Percentiles rank a stretch among this genome's conserved stretches.
phyloP scores from a whole-genome alignment of 192 early-diverging fungal species.

The Chytriomyces sp. region DNA sequence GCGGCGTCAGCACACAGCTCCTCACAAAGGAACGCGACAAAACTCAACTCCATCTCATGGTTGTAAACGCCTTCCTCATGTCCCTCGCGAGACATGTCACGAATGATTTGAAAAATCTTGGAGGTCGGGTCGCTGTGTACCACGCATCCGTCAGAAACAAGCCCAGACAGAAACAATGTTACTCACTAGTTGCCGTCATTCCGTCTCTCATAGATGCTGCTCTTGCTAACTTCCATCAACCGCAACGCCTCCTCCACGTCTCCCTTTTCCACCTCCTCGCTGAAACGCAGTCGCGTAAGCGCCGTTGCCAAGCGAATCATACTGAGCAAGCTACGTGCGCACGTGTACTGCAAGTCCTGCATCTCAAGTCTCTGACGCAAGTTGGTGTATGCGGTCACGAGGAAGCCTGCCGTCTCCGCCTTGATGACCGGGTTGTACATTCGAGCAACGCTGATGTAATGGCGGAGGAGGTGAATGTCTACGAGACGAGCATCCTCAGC shows the following conservation, averaged over 20 bases:
- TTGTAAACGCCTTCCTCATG: constrained; percentile 50
- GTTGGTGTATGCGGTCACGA: constrained; percentile 76
- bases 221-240: constrained; percentile 88
- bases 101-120: constrained; percentile 79
- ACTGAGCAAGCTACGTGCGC: constrained; percentile 83
- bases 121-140: constrained; percentile 52
- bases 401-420: constrained; percentile 75
- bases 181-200: constrained; percentile 48
- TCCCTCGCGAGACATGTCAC: constrained; percentile 64
- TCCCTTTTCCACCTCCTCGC: constrained; percentile 62
- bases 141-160: background rate
- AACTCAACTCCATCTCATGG: constrained; percentile 43
- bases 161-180: constrained; percentile 21
- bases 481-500: constrained; percentile 65
- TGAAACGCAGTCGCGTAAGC: constrained; percentile 74
- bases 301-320: constrained; percentile 84
- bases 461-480: constrained; percentile 77
- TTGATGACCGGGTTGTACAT: constrained; percentile 74
- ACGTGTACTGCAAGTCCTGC: constrained; percentile 75
- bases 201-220: constrained; percentile 68
- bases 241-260: constrained; percentile 91
- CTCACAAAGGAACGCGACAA: background rate
- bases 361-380: constrained; percentile 16
- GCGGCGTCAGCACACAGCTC: background rate
- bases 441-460: constrained; percentile 85